Evolutionary conservation across 441 rosid species (phyloP).

Genomic region (Brassica hybrid): DNA sequence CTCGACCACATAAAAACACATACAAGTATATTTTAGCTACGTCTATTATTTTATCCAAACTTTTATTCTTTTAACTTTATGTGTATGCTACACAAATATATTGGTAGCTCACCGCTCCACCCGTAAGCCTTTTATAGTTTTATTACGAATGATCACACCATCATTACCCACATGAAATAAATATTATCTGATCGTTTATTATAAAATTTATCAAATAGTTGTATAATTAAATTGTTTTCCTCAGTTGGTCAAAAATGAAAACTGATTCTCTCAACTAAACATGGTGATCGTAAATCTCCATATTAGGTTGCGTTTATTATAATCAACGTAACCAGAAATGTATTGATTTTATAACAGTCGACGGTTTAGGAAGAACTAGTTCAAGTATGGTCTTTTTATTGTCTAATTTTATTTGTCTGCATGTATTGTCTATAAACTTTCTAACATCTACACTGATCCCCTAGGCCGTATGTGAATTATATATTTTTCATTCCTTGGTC

Average conservation of each 20-base stretch:
- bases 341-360: not conserved
- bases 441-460: not conserved
- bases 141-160: constrained; percentile 35
- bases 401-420: not conserved
- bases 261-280: not conserved
- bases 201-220: constrained; percentile 8
- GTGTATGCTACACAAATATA: not conserved
- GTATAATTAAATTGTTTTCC: not conserved
- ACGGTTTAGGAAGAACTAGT: not conserved
- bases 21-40: constrained; percentile 3
- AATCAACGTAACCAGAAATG: not conserved
- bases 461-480: not conserved
- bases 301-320: not conserved
- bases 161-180: constrained; percentile 32
- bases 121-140: constrained; percentile 8
- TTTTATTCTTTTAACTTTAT: constrained; percentile 16
- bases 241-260: not conserved
- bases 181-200: constrained; percentile 2
- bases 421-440: not conserved
- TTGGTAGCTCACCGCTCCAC: constrained; percentile 27
- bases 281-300: constrained; percentile 7
- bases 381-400: not conserved
- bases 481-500: not conserved
- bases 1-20: constrained; percentile 10
- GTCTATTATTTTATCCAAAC: not conserved